Base-by-base conservation (phyloP, 306 rosid species). In the Dryas drummondii region DNA sequence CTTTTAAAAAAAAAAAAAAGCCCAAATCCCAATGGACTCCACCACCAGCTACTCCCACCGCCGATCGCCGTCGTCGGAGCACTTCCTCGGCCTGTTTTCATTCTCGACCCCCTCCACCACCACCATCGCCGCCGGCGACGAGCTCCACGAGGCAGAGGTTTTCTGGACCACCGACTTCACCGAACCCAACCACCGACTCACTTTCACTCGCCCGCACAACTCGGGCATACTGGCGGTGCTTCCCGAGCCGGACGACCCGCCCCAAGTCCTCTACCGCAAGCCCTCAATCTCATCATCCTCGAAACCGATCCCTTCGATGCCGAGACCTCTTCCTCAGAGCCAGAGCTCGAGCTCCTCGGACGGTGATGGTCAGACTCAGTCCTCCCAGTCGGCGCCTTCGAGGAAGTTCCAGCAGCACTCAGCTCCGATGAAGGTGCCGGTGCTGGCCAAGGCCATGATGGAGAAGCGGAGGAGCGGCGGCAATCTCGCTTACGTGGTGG, bases 401-500 rank as follows among this genome's bases (percentile, higher is more conserved):
- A 77, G 83, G 76, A 87, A 79, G 70, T 82, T 88, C 81, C 88
- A 81, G 69, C 92, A 88, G 70, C 68, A 64, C 46, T 91, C 98
- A 26, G 97, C 93, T 42, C 93, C 97, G 44, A 80, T 91, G 64
- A 88, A 80, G 68, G 92, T 93, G 3, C 98, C 97, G 48, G 79
- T 88, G n/a, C 41, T 79, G 44, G 57, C 89, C n/a, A 73, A 70
- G 17, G 82, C 55, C 32, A 69, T 27, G 45, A 71, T 17, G 80
- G 51, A 76, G 72, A 71, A 68, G 80, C 70, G 78, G 70, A 65
- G 80, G 46, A 71, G 72, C 67, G 85, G 76, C 52, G 72, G 68
- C 0, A 80, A 74, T 13, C 59, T 82, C 2, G 84, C 75, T 3
- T 42, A 49, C 11, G 83, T 45, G 53, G 75, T 15, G 6, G 66